These are phyloP conservation scores for Agaricus sinodeliciosus DNA, from an alignment of 768 basidiomycete species.

Conservation along the genomic window DNA sequence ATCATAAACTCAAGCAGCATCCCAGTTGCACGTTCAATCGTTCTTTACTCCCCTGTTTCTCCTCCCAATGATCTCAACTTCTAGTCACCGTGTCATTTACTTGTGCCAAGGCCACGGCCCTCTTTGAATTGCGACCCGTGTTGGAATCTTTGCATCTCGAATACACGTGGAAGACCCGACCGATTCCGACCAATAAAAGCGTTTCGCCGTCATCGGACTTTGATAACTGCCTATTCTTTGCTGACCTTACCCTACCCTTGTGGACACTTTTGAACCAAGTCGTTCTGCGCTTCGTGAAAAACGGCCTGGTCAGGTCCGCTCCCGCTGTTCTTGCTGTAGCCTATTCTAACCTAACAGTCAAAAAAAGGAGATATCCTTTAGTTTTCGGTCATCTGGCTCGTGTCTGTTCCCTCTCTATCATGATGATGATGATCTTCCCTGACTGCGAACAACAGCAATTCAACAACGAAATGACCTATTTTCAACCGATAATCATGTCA, in stretches of 20 bases:
- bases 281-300: constrained; percentile 45
- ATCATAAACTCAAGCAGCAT: not conserved
- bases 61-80: not conserved
- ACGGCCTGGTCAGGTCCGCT: constrained; percentile 54
- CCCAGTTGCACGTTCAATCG: constrained; percentile 3
- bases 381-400: constrained; percentile 59
- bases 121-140: constrained; percentile 28
- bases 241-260: constrained; percentile 49
- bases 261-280: constrained; percentile 44
- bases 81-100: constrained; percentile 7
- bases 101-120: not conserved
- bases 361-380: constrained; percentile 62
- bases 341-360: not conserved
- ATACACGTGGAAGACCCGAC: constrained; percentile 27
- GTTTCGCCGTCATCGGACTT: not conserved
- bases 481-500: constrained; percentile 42
- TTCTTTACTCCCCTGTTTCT: not conserved
- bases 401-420: constrained; percentile 35
- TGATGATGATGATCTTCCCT: not conserved
- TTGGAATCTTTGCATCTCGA: constrained; percentile 29
- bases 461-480: constrained; percentile 42
- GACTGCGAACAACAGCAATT: constrained; percentile 39
- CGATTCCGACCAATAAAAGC: constrained; percentile 4
- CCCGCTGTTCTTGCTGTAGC: not conserved
- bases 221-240: constrained; percentile 43